Base-by-base conservation (phyloP, 2,329 filamentous ascomycete species). In the Epichloe sibirici region DNA sequence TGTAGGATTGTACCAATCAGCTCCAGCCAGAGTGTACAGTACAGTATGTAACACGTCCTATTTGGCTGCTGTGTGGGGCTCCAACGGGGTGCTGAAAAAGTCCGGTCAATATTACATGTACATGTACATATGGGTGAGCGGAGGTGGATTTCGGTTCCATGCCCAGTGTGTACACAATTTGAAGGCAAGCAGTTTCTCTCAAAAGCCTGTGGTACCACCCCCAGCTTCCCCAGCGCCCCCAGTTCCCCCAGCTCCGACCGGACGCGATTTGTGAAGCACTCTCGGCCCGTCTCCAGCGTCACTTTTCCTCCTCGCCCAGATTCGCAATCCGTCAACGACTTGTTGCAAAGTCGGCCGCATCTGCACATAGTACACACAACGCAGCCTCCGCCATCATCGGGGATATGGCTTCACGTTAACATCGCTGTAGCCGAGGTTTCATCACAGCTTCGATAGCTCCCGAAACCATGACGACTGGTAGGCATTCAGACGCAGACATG, bases 351-450 rank as follows among this genome's bases (percentile, higher is more conserved):
- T 11, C 15, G n/a, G n/a, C 35, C 48, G 39, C 25, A 38, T 25
- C 37, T 44, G 34, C 39, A 44, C 7, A 44, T 9, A 44, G 23
- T 15, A 7, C 34, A 35, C 31, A 4, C 17, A 21, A 37, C 34
- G 34, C 45, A n/a, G 21, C 35, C 12, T 11, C 34, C 28, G 12
- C 28, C 48, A 35, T 38, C 40, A 4, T 21, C 52, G 54, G 54
- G 51, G 57, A 49, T 48, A 59, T 60, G 58, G 58, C 53, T 43
- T 42, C 45, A 48, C 48, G n/a, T 37, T 57, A 49, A 53, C 34
- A 17, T 48, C 4, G 21, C 28, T 39, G 37, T 50, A 45, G 37
- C 49, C 46, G 43, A 52, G 53, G 40, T 45, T 45, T 46, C 35
- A 45, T 35, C 44, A 53, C 34, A 53, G 55, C 49, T 50, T 42